phyloP scores from a whole-genome alignment of 345 rosid genomes.

The Citrus reticulata region DNA sequence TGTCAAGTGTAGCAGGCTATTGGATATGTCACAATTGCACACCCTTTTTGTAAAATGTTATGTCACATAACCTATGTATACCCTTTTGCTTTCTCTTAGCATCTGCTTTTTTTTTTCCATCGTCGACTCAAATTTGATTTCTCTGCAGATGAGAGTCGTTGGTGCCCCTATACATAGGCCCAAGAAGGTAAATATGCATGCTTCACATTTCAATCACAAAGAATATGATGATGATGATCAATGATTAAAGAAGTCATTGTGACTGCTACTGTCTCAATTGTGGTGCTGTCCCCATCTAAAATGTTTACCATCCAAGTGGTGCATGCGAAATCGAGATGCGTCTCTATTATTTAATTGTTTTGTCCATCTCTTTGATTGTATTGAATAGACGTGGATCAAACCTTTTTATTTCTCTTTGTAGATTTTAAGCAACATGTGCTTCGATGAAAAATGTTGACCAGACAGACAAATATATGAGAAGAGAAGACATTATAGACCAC shows the following conservation, averaged over 20 bases:
- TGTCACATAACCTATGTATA: not conserved
- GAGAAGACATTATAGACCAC: too few species aligned
- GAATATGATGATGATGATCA: not conserved
- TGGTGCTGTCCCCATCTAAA: not conserved
- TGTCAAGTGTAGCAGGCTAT: conserved; percentile 32
- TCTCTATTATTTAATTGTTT: too few species aligned
- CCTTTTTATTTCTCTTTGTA: not conserved
- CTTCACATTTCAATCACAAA: not conserved
- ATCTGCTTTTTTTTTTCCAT: not conserved
- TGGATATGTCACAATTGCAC: conserved; percentile 14
- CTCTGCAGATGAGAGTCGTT: not conserved
- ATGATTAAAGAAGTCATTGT: not conserved
- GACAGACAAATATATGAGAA: too few species aligned
- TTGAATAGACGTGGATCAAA: not conserved
- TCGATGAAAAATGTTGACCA: not conserved
- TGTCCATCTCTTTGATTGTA: not conserved
- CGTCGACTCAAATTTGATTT: not conserved
- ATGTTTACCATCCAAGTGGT: conserved; percentile 4
- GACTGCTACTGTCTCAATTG: not conserved
- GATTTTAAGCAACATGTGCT: not conserved
- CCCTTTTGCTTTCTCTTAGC: not conserved
- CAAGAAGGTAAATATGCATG: not conserved
- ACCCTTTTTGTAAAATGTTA: not conserved
- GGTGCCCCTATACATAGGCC: not conserved
- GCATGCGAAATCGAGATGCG: not conserved